A percentile compares a stretch with the other conserved stretches of the same genome.
phyloP scores from a whole-genome alignment of 2,329 filamentous ascomycete genomes.

The Ambrosiella xylebori region DNA sequence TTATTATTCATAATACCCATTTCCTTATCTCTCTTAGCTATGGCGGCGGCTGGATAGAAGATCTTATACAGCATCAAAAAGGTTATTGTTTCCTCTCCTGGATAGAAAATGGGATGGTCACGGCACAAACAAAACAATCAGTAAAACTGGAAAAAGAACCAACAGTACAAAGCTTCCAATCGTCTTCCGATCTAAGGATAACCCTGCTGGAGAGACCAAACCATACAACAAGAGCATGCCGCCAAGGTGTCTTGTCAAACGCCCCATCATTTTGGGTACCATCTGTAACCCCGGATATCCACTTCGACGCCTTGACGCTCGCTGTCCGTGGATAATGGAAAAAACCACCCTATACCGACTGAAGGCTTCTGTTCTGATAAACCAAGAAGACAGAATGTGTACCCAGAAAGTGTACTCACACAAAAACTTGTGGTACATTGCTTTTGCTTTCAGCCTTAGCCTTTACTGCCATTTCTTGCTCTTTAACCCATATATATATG shows the following conservation, averaged over 20 bases:
- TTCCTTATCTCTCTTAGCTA: slow-evolving; percentile 1
- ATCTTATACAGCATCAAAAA: background rate
- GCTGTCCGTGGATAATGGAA: background rate
- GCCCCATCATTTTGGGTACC: background rate
- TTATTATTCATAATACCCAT: slow-evolving; percentile 11
- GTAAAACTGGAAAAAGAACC: background rate
- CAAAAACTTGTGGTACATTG: too few relatives aligned
- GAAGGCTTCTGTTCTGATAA: too few relatives aligned
- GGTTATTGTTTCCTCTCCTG: background rate
- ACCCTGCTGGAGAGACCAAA: background rate
- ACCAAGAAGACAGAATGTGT: too few relatives aligned
- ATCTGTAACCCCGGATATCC: background rate
- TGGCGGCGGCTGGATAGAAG: slow-evolving; percentile 1
- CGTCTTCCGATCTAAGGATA: background rate
- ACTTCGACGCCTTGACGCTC: background rate
- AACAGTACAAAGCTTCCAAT: background rate
- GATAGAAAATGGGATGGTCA: background rate
- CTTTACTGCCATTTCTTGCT: background rate
- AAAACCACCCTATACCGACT: background rate
- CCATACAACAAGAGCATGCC: background rate
- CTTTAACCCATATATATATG: background rate
- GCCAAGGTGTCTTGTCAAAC: background rate
- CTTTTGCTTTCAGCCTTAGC: background rate
- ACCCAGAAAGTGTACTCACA: too few relatives aligned
- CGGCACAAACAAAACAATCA: background rate